Conservation (phyloP, 768 basidiomycete species). For the Lactarius hatsudake region DNA sequence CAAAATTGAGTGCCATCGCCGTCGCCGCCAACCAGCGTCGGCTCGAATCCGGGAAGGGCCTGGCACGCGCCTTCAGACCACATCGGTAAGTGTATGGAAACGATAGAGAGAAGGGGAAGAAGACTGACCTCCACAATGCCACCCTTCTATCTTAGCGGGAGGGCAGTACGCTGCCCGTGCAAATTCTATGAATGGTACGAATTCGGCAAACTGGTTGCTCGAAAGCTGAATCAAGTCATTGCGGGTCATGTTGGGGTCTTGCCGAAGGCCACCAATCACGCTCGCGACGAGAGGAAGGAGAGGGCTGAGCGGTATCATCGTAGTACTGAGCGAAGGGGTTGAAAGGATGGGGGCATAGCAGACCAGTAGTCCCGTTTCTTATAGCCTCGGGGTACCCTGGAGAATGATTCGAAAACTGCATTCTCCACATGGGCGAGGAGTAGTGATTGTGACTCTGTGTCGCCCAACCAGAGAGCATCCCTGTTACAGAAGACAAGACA, state of each 20-base stretch:
- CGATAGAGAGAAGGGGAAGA: background rate
- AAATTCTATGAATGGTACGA: constrained; percentile 49
- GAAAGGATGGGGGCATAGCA: background rate
- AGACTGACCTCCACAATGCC: constrained; percentile 45
- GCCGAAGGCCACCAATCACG: background rate
- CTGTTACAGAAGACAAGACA: background rate
- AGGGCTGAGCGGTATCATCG: background rate
- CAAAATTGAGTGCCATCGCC: constrained; percentile 48
- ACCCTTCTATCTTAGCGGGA: constrained; percentile 37
- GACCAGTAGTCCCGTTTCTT: background rate
- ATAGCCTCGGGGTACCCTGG: background rate
- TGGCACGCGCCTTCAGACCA: constrained; percentile 39
- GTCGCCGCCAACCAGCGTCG: constrained; percentile 47
- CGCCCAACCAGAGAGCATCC: background rate
- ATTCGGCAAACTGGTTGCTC: constrained; percentile 35
- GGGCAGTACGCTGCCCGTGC: constrained; percentile 56
- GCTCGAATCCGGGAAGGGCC: constrained; percentile 42
- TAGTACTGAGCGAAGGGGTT: background rate
- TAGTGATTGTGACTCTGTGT: background rate
- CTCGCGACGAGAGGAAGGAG: constrained; percentile 3
- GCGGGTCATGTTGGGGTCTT: background rate
- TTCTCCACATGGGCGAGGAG: background rate
- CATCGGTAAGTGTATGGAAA: background rate
- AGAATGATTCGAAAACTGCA: background rate
- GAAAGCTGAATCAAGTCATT: constrained; percentile 32